Evolutionary conservation across 2,329 filamentous ascomycete genomes (phyloP).

Genomic region (Penicillium concentricum): DNA sequence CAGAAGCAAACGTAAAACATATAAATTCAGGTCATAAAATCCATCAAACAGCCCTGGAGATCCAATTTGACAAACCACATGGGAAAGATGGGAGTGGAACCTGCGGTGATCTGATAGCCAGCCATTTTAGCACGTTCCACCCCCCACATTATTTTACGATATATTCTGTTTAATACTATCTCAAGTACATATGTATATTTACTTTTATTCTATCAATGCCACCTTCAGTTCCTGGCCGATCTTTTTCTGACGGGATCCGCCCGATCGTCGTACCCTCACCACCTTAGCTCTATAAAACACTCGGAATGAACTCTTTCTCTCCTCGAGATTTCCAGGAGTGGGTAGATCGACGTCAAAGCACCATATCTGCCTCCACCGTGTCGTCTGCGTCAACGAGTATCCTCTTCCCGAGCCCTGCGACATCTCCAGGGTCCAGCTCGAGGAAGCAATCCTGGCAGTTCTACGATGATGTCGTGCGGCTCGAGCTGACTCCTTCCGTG

Average conservation of each 20-base stretch:
- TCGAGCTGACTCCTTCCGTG: conserved; percentile 32
- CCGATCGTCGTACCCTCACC: conserved; percentile 1
- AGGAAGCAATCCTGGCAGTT: conserved; percentile 31
- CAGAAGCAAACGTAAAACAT: too few relatives aligned
- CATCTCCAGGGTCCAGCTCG: conserved; percentile 28
- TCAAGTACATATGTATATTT: not conserved
- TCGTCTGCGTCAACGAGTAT: conserved; percentile 35
- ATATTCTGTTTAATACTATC: conserved; percentile 7
- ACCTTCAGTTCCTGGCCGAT: conserved; percentile 7
- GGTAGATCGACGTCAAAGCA: conserved; percentile 30
- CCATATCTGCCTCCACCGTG: conserved; percentile 29
- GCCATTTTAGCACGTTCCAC: conserved; percentile 24
- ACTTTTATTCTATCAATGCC: not conserved
- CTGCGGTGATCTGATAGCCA: conserved; percentile 20
- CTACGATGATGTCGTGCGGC: conserved; percentile 33
- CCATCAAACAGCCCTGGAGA: not conserved
- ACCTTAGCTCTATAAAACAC: conserved; percentile 2
- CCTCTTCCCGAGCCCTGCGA: conserved; percentile 29
- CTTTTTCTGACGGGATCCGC: conserved; percentile 6
- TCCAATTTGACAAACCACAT: conserved; percentile 18
- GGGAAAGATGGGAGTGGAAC: conserved; percentile 13
- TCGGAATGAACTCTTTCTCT: conserved; percentile 19
- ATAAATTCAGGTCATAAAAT: too few relatives aligned
- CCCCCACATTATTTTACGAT: conserved; percentile 5
- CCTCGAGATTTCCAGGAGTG: conserved; percentile 30